Conservation (phyloP, 352 stramenopile species). For the Pythium pectinolyticum region DNA sequence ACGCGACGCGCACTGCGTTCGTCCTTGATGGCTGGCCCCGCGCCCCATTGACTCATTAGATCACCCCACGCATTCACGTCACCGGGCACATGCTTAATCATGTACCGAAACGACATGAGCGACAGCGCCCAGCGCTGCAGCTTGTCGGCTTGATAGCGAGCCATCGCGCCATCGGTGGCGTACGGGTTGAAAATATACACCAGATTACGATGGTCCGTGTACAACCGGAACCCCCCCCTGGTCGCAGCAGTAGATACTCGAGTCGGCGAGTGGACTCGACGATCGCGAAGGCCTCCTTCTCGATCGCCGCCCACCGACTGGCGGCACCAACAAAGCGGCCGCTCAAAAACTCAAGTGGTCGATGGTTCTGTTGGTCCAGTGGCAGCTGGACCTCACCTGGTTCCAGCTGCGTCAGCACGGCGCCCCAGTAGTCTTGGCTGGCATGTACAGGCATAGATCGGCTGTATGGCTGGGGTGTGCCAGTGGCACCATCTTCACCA, state of each 20-base stretch:
- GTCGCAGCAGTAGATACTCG: slow-evolving; percentile 11
- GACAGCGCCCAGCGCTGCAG: slow-evolving; percentile 28
- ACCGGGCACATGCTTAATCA: slow-evolving; percentile 28
- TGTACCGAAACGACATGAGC: slow-evolving; percentile 28
- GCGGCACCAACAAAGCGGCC: background rate
- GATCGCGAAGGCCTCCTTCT: background rate
- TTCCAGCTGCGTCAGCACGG: background rate
- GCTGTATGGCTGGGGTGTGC: background rate
- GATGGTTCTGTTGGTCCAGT: background rate
- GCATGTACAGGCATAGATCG: background rate
- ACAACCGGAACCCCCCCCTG: slow-evolving; percentile 16
- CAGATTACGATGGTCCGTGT: slow-evolving; percentile 28
- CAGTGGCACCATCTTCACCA: background rate
- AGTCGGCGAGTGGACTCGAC: background rate
- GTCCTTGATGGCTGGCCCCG: no score
- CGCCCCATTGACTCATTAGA: slow-evolving; percentile 30
- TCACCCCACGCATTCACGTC: slow-evolving; percentile 36
- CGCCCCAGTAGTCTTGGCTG: background rate
- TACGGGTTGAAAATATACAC: slow-evolving; percentile 27
- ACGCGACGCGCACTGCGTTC: background rate
- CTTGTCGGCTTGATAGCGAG: slow-evolving; percentile 33
- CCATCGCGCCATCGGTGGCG: background rate
- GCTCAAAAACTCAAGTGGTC: background rate
- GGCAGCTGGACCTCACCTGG: background rate
- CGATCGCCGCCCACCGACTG: background rate